Evolutionary conservation across 306 rosid species (phyloP).

Genomic region (Rubus parviflorus): DNA sequence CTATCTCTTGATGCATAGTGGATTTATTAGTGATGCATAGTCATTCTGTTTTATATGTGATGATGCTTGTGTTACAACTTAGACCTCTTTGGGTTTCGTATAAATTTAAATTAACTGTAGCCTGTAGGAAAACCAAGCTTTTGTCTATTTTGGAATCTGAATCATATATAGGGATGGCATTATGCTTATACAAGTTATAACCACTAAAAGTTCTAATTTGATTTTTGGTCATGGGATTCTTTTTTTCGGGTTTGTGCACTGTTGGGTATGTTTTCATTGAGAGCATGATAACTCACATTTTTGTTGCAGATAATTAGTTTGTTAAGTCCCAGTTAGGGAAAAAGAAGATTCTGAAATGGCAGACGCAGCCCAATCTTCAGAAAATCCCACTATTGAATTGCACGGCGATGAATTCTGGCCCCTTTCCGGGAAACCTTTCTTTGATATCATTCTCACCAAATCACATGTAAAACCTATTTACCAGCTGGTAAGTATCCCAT

Average conservation of each 20-base stretch:
- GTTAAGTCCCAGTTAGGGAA: background rate
- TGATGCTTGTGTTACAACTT: no score
- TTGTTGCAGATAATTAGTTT: background rate
- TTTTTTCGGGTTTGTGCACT: background rate
- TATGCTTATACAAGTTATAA: no score
- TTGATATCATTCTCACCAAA: constrained; percentile 24
- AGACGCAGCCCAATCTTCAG: background rate
- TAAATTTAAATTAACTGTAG: no score
- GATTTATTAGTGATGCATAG: no score
- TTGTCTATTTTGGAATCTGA: no score
- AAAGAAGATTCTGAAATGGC: constrained; percentile 1
- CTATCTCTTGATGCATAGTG: no score
- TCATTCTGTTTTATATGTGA: no score
- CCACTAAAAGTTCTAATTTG: no score
- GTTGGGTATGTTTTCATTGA: background rate
- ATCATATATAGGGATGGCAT: no score
- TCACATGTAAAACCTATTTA: constrained; percentile 23
- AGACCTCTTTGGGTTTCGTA: no score
- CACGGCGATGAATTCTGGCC: constrained; percentile 38
- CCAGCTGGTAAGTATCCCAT: constrained; percentile 34
- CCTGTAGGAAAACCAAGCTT: no score
- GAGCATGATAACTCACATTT: background rate
- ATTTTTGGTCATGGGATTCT: background rate
- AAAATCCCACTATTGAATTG: constrained; percentile 7
- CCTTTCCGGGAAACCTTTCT: constrained; percentile 46